phyloP scores from a whole-genome alignment of 31 red algal species.

The Endocladia muricata region DNA sequence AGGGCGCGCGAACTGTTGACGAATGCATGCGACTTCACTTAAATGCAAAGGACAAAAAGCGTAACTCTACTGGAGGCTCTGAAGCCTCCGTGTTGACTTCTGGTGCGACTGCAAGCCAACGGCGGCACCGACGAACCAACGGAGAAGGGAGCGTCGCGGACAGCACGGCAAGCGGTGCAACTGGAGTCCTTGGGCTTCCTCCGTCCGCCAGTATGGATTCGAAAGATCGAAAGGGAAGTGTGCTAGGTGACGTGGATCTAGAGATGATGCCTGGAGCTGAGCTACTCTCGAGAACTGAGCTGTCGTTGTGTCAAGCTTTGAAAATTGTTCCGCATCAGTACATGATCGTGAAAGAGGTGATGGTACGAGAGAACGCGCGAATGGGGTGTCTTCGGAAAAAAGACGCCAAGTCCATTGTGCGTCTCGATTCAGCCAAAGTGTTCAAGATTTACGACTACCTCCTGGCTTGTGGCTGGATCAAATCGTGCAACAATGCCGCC shows the following conservation, averaged over 20 bases:
- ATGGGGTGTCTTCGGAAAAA: slow-evolving; percentile 67
- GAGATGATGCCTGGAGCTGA: slow-evolving; percentile 85
- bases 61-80: neutral
- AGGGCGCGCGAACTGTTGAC: slow-evolving; percentile 51
- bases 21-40: slow-evolving; percentile 34
- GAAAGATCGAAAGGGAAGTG: slow-evolving; percentile 36
- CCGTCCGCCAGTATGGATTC: slow-evolving; percentile 29
- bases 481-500: slow-evolving; percentile 7
- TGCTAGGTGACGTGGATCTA: slow-evolving; percentile 34
- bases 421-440: slow-evolving; percentile 61
- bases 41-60: slow-evolving; percentile 5
- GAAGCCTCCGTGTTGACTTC: slow-evolving; percentile 1
- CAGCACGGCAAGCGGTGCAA: slow-evolving; percentile 10
- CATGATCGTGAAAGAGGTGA: slow-evolving; percentile 80
- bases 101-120: neutral
- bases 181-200: neutral
- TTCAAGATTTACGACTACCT: slow-evolving; percentile 79
- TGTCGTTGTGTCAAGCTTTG: slow-evolving; percentile 68
- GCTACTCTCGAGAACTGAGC: slow-evolving; percentile 70
- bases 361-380: slow-evolving; percentile 84
- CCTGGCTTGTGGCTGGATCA: slow-evolving; percentile 64
- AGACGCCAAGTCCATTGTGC: slow-evolving; percentile 77
- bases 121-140: slow-evolving; percentile 36
- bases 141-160: slow-evolving; percentile 44
- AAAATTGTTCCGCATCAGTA: slow-evolving; percentile 94